phyloP scores from a whole-genome alignment of 164 flowering plant species.

The Magnolia sinica region DNA sequence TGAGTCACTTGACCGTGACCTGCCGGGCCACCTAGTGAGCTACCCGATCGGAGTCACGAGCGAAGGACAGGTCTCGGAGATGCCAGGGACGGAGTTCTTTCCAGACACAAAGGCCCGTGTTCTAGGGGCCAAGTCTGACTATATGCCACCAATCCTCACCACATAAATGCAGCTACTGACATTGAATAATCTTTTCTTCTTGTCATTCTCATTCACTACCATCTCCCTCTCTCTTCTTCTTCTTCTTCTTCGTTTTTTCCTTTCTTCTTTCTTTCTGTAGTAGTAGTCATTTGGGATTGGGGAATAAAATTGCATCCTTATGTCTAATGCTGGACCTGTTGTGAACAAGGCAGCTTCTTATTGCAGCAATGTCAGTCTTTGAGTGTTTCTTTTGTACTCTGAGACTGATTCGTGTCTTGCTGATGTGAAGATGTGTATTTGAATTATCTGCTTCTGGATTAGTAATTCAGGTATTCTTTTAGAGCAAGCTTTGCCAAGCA shows the following conservation, averaged over 20 bases:
- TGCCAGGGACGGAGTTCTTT: conserved; percentile 50
- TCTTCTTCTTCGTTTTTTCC: no score
- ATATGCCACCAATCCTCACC: conserved; percentile 64
- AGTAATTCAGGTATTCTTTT: no score
- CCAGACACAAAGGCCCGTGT: conserved; percentile 80
- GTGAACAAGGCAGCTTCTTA: no score
- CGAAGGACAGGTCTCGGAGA: conserved; percentile 36
- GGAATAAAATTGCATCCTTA: background rate
- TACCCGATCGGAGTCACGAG: conserved; percentile 54
- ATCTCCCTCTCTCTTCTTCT: background rate
- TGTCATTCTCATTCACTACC: no score
- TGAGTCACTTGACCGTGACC: conserved; percentile 39
- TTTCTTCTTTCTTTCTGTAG: background rate
- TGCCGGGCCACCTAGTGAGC: conserved; percentile 67
- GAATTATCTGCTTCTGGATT: no score
- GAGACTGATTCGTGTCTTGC: no score
- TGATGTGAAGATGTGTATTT: no score
- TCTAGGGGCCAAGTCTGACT: conserved; percentile 51
- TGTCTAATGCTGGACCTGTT: background rate
- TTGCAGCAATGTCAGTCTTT: no score
- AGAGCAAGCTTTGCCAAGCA: no score
- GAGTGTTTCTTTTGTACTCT: no score
- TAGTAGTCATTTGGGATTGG: background rate
- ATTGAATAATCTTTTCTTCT: background rate
- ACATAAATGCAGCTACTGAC: conserved; percentile 28